These are phyloP conservation scores for Ceratopteris richardii DNA, from an alignment of 75 land plant genomes.

Conservation along the genomic window DNA sequence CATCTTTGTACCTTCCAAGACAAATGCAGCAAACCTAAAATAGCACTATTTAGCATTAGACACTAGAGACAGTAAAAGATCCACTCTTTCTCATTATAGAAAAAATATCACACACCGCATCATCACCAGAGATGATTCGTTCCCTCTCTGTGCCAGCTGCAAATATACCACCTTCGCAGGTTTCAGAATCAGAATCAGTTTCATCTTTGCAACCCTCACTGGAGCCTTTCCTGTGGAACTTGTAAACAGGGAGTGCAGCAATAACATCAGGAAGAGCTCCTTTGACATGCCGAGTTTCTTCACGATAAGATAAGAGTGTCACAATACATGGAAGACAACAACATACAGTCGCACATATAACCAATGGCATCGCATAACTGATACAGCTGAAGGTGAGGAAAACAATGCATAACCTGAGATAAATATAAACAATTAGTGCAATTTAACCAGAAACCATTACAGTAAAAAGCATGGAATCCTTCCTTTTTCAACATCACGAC, in stretches of 20 bases:
- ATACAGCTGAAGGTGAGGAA: constrained; percentile 91
- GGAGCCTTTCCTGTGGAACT: constrained; percentile 35
- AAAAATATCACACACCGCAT: constrained; percentile 41
- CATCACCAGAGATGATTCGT: constrained; percentile 61
- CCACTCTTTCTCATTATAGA: too few species aligned
- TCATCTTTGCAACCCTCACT: too few species aligned
- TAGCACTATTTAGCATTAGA: too few species aligned
- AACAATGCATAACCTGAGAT: constrained; percentile 77
- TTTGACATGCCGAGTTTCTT: constrained; percentile 54
- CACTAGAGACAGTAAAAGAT: too few species aligned
- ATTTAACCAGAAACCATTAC: too few species aligned
- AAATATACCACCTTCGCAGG: constrained; percentile 53
- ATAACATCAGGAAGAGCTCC: constrained; percentile 72
- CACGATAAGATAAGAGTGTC: constrained; percentile 61
- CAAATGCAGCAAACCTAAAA: constrained; percentile 54
- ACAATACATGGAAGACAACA: constrained; percentile 95
- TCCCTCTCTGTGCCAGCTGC: constrained; percentile 74
- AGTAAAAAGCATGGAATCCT: too few species aligned
- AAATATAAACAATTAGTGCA: background rate
- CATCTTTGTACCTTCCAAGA: constrained; percentile 58
- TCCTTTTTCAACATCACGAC: too few species aligned
- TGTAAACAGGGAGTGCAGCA: constrained; percentile 62
- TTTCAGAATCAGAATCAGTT: constrained; percentile 29
- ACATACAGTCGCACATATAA: constrained; percentile 79
- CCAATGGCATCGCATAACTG: constrained; percentile 96